A percentile compares a stretch with the other conserved stretches of the same genome.
These are phyloP conservation scores for Cercospora brassicicola DNA, from an alignment of 2,329 filamentous ascomycete genomes.

Conservation along the genomic window DNA sequence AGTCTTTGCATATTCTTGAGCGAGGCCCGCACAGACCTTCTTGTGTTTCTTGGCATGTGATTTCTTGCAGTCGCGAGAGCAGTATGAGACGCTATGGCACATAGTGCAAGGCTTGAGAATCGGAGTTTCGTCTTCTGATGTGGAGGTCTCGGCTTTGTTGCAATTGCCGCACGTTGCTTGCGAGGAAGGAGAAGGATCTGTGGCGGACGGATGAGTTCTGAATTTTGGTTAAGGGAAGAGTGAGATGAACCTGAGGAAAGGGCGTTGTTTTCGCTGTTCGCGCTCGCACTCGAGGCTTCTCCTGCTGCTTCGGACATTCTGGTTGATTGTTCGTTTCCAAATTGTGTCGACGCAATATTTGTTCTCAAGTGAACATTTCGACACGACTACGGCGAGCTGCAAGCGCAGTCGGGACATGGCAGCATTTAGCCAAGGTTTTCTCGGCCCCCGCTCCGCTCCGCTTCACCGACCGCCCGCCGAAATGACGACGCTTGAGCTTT, in stretches of 20 bases:
- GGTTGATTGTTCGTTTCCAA: not conserved
- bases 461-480: not conserved
- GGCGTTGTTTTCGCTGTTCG: not conserved
- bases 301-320: not conserved
- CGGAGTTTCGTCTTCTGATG: constrained; percentile 11
- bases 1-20: constrained; percentile 43
- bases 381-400: not conserved
- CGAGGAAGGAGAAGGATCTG: not conserved
- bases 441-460: not conserved
- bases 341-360: not conserved
- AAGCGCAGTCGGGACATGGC: not conserved
- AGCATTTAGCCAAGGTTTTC: not conserved
- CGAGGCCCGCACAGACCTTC: constrained; percentile 42
- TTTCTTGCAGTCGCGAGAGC: constrained; percentile 46
- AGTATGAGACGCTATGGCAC: constrained; percentile 44
- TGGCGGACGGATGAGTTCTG: not conserved
- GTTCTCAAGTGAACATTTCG: not conserved
- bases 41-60: constrained; percentile 44
- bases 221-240: no score
- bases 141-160: constrained; percentile 19
- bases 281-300: not conserved
- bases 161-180: constrained; percentile 19
- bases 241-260: not conserved
- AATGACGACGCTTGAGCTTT: constrained; percentile 2
- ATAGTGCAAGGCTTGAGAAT: constrained; percentile 42